Evolutionary conservation across 108 stramenopile genomes (phyloP).

Genomic region (Skeletonema marinoi): DNA sequence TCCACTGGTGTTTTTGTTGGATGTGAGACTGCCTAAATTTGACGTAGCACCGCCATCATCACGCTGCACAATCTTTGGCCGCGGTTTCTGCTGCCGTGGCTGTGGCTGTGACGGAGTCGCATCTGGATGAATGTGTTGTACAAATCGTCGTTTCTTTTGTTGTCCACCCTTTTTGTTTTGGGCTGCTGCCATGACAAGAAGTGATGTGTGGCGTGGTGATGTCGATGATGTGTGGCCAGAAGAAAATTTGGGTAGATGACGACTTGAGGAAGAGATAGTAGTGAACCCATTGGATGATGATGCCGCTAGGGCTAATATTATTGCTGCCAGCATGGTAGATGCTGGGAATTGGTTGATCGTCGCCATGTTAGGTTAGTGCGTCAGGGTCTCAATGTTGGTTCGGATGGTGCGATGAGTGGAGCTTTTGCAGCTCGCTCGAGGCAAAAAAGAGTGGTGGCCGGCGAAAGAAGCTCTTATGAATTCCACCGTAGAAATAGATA

Average conservation of each 20-base stretch:
- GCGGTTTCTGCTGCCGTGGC: background rate
- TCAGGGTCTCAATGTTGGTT: background rate
- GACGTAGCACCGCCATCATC: background rate
- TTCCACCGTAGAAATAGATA: no score
- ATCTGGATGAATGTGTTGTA: constrained; percentile 37
- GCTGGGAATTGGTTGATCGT: background rate
- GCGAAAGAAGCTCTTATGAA: no score
- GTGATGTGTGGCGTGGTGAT: background rate
- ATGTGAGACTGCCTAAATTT: background rate
- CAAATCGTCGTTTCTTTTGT: constrained; percentile 34
- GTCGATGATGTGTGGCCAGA: background rate
- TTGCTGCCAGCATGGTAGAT: background rate
- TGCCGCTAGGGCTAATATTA: background rate
- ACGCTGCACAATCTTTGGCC: background rate
- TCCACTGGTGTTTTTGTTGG: background rate
- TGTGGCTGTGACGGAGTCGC: background rate
- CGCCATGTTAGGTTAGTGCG: background rate
- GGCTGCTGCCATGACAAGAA: background rate
- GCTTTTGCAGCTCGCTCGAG: no score
- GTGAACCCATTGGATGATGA: background rate
- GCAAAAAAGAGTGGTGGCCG: no score
- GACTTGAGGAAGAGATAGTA: background rate
- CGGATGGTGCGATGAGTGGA: no score
- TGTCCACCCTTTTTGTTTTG: background rate
- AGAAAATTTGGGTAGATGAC: background rate